phyloP scores from a whole-genome alignment of 2,329 filamentous ascomycete genomes.

The Sarocladiaceae sp. region DNA sequence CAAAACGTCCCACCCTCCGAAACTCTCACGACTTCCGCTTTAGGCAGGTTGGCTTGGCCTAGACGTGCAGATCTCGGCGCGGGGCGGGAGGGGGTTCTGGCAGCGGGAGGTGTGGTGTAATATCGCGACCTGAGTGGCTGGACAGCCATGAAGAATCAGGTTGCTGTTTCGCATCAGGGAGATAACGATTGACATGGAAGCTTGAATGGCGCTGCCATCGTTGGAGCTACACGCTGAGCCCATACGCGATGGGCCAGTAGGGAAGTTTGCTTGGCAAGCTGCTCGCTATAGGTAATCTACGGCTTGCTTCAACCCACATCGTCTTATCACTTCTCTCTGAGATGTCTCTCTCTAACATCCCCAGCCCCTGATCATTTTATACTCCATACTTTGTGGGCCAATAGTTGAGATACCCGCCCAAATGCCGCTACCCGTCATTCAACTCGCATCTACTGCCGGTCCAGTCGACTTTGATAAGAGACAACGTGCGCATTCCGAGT shows the following conservation, averaged over 20 bases:
- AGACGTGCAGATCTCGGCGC: conserved; percentile 7
- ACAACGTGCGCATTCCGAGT: conserved; percentile 4
- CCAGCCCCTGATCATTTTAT: neutral
- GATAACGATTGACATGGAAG: conserved; percentile 1
- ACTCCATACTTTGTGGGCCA: neutral
- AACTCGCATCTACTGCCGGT: conserved; percentile 1
- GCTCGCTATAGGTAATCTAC: neutral
- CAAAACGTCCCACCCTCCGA: neutral
- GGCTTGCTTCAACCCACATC: neutral
- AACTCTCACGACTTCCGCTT: neutral
- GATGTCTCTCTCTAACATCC: neutral
- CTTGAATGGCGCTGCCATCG: neutral
- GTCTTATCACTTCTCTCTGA: neutral
- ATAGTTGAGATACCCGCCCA: conserved; percentile 5
- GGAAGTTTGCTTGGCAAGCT: too few species aligned
- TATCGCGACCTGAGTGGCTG: conserved; percentile 1
- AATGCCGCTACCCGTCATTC: neutral
- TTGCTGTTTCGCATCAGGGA: neutral
- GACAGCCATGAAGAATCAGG: neutral
- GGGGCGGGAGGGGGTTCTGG: neutral
- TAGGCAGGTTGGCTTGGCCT: conserved; percentile 9
- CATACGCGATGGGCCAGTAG: too few species aligned
- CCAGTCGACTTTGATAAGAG: conserved; percentile 4
- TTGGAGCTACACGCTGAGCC: too few species aligned
- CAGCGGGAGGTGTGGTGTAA: neutral